Base-by-base conservation (phyloP, 768 basidiomycete species). In the Lentinula detonsa region DNA sequence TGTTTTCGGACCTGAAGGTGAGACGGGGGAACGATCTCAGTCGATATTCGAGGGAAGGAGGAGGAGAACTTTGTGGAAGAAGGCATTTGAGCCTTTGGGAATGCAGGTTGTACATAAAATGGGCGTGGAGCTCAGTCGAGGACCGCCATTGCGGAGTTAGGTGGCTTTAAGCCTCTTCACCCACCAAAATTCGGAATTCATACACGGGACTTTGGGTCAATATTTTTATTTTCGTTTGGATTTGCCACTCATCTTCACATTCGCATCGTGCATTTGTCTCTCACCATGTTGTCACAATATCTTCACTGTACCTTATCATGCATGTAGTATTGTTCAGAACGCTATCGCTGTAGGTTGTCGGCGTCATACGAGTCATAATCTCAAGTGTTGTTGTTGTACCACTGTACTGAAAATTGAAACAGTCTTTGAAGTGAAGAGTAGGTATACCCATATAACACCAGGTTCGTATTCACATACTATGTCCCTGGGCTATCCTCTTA, bases 1-100 rank as follows among this genome's bases (percentile, higher is more conserved):
- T 69, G 88, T 92, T 18, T 90, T 92, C 65, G 90, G 90, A 4
- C 90, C 90, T 0, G 90, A 91, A 69, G 90, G 90, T 57, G 90
- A 92, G 73, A 84, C 83, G 0, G 90, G 90, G 50, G 89, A 90
- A 71, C 82, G 90, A 51, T 83, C 82, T 13, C 74, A 70, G 59
- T 72, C 75, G 31, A 87, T 91, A 13, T 89, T 92, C 59, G 84
- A 85, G 59, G 85, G 86, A 3, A 73, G 90, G 37, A 72, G 90
- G 51, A 75, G 88, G 63, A 79, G 71, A 55, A 73, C 73, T 57
- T 69, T 82, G 59, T 92, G 90, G 90, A 80, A 78, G 63, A 80
- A 84, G 54, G 84, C 83, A 16, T 71, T 92, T 18, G 84, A 84
- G 65, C 88, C 88, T 28, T 77, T 92, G 0, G 90, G 90, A 7